These are phyloP conservation scores for Cubamyces lactineus DNA, from an alignment of 768 basidiomycete species.

Conservation along the genomic window DNA sequence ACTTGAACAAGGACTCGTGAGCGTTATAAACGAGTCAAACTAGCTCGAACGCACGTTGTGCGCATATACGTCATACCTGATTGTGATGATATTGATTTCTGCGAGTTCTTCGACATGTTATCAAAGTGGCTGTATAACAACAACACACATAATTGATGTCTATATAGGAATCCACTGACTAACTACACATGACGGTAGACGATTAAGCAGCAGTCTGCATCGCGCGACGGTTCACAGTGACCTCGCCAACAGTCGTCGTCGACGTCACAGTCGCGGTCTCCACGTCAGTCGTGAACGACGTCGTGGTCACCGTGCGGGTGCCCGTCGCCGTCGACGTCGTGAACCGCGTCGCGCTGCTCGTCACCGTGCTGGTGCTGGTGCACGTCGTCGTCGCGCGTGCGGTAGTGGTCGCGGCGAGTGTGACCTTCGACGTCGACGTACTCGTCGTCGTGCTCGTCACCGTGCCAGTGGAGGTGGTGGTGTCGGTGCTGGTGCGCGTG, in stretches of 20 bases:
- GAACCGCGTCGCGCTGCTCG: background rate
- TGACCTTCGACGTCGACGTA: background rate
- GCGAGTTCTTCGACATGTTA: too few species aligned
- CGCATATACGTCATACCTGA: too few species aligned
- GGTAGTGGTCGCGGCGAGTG: background rate
- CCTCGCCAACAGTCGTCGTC: background rate
- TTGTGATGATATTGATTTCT: too few species aligned
- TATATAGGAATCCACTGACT: too few species aligned
- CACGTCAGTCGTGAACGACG: background rate
- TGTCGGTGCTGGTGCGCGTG: background rate
- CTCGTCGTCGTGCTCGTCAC: background rate
- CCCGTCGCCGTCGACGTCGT: background rate
- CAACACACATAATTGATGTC: too few species aligned
- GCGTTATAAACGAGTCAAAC: too few species aligned
- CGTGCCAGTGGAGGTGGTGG: background rate
- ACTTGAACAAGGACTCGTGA: too few species aligned
- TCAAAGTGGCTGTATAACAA: too few species aligned
- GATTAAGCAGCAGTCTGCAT: background rate
- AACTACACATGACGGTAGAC: too few species aligned
- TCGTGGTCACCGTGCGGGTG: background rate
- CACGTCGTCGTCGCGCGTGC: background rate
- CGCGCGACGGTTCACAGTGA: background rate
- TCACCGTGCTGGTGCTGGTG: background rate
- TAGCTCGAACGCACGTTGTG: too few species aligned
- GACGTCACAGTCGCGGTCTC: background rate